Conservation (phyloP, 768 basidiomycete species). For the Pisolithus microcarpus region DNA sequence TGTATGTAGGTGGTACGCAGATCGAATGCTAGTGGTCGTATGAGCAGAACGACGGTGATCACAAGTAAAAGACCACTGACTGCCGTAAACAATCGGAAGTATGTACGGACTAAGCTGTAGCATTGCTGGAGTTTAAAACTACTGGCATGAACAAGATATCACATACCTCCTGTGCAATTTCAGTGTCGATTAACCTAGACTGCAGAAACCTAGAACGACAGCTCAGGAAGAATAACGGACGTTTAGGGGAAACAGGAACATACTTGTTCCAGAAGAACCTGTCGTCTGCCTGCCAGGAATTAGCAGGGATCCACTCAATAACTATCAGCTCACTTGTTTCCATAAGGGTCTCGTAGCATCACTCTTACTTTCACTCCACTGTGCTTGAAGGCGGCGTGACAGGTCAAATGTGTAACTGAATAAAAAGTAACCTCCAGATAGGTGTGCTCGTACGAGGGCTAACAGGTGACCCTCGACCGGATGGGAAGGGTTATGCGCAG, state of each 20-base stretch:
- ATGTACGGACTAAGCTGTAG: conserved; percentile 81
- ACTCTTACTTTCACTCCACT: conserved; percentile 52
- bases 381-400: conserved; percentile 79
- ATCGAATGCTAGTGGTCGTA: conserved; percentile 63
- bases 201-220: conserved; percentile 41
- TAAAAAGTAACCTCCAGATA: conserved; percentile 72
- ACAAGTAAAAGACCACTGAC: conserved; percentile 44
- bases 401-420: conserved; percentile 91
- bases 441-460: conserved; percentile 78
- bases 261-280: conserved; percentile 98
- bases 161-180: conserved; percentile 61
- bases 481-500: conserved; percentile 63
- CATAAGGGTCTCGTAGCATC: conserved; percentile 56
- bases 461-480: conserved; percentile 85
- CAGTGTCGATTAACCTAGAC: conserved; percentile 50
- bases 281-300: conserved; percentile 65
- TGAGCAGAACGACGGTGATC: conserved; percentile 1
- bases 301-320: background rate
- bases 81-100: conserved; percentile 90
- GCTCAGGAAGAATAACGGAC: conserved; percentile 3
- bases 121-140: conserved; percentile 8
- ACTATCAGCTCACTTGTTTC: conserved; percentile 55
- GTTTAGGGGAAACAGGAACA: conserved; percentile 4
- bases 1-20: conserved; percentile 69
- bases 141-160: background rate